phyloP scores from a whole-genome alignment of 257 asterid genomes.

The Lavandula angustifolia region DNA sequence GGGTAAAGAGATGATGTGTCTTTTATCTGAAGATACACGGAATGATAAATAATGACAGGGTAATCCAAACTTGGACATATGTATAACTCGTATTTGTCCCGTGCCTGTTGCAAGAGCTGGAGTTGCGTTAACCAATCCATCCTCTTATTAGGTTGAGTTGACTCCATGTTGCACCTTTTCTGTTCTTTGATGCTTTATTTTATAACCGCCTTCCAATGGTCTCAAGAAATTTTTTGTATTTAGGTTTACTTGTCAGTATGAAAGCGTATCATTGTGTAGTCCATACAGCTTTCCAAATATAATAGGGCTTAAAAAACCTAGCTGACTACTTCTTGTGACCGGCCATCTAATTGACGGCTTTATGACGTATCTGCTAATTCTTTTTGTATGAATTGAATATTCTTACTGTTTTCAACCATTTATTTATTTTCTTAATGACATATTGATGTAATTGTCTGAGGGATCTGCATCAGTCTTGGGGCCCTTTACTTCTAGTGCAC shows the following conservation, averaged over 20 bases:
- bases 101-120: slow-evolving; percentile 15
- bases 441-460: neutral
- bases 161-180: slow-evolving; percentile 24
- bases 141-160: slow-evolving; percentile 9
- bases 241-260: slow-evolving; percentile 16
- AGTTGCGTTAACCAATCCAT: neutral
- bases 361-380: neutral
- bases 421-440: neutral
- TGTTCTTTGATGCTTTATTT: slow-evolving; percentile 11
- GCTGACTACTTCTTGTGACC: slow-evolving; percentile 21
- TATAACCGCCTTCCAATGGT: slow-evolving; percentile 18
- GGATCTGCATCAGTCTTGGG: slow-evolving; percentile 25
- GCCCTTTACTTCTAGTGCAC: slow-evolving; percentile 12
- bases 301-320: neutral
- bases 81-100: slow-evolving; percentile 5
- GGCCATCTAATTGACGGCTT: neutral
- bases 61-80: neutral
- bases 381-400: slow-evolving; percentile 19
- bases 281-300: slow-evolving; percentile 18
- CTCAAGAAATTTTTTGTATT: neutral
- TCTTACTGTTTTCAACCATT: slow-evolving; percentile 9
- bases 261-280: neutral
- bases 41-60: slow-evolving; percentile 13
- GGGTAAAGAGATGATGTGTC: neutral
- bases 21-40: neutral